Conservation (phyloP, 768 basidiomycete species). For the Rhizopogon vinicolor region DNA sequence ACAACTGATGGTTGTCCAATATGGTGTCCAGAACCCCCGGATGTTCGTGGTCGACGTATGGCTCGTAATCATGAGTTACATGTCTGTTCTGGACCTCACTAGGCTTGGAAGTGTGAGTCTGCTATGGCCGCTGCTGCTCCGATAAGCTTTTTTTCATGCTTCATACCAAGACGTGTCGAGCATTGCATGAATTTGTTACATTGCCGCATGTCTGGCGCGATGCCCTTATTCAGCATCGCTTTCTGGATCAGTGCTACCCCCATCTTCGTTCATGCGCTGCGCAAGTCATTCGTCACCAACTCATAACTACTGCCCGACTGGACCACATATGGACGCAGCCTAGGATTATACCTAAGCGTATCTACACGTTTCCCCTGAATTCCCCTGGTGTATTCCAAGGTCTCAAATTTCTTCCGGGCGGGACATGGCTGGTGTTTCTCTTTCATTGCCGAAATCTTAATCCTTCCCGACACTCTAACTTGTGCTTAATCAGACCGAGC, state of each 20-base stretch:
- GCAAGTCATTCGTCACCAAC: conserved; percentile 17
- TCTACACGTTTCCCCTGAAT: conserved; percentile 22
- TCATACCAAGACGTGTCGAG: conserved; percentile 18
- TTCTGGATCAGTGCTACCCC: conserved; percentile 20
- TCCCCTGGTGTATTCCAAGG: conserved; percentile 27
- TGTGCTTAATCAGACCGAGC: conserved; percentile 21
- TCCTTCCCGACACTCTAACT: conserved; percentile 23
- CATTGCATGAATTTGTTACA: conserved; percentile 18
- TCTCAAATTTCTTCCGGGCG: conserved; percentile 24
- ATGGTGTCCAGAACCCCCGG: neutral
- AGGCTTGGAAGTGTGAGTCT: conserved; percentile 22
- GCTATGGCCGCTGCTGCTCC: too few relatives aligned
- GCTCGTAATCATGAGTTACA: conserved; percentile 23
- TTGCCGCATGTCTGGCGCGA: conserved; percentile 21
- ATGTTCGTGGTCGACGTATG: conserved; percentile 23
- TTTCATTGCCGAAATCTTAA: conserved; percentile 26
- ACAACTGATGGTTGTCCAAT: neutral
- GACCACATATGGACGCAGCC: neutral
- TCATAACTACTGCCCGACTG: conserved; percentile 14
- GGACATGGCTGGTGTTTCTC: conserved; percentile 25
- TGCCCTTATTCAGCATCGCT: conserved; percentile 19
- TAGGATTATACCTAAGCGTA: neutral
- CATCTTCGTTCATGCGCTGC: conserved; percentile 17
- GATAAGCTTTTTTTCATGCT: neutral
- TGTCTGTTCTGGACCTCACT: conserved; percentile 21